Evolutionary conservation across 2,329 filamentous ascomycete genomes (phyloP), one percentile per base, ranked within the genome.

Genomic region (Corynespora cassiicola): DNA sequence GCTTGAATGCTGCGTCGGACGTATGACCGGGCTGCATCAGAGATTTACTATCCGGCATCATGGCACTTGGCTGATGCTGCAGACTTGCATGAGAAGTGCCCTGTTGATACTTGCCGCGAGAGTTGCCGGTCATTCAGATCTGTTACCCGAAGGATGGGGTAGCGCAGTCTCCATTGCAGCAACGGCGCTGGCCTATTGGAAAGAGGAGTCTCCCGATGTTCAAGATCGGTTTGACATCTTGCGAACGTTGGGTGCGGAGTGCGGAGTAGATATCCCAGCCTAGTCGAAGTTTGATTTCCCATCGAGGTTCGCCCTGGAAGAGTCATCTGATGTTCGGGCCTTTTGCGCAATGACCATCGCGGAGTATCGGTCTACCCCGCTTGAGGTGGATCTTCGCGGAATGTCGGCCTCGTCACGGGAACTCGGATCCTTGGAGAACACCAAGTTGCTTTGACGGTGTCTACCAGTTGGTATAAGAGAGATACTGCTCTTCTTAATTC

Each of bases 1-100:
- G 11, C 30, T 32, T 19, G 15, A 21, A 4, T 20, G 11, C 22
- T 32, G 16, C 30, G 30, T 32, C 5, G 11, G 15, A 22, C 30
- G 30, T 5, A 39, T 30, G 19, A 31, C 40, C 14, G 20, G 20
- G 17, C n/a, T n/a, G n/a, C n/a, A n/a, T n/a, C n/a, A n/a, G n/a
- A n/a, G n/a, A n/a, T 33, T 22, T 24, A 7, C 6, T 17, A 11
- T 25, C 14, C 34, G 43, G 10, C 43, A 42, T 29, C 43, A 47
- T 27, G 43, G 43, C 16, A 47, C 43, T 12, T 43, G 32, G 24
- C 27, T 34, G 14, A 28, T 42, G 30, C 17, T 46, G n/a, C 31
- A 31, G 22, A 29, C 34, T 15, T 39, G 31, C 12, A 36, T 35
- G 10, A 22, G 43, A 12, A 46, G 43, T 16, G 34, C 43, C 10